Base-by-base conservation (phyloP, 768 basidiomycete genomes). In the Mycena belliarum region DNA sequence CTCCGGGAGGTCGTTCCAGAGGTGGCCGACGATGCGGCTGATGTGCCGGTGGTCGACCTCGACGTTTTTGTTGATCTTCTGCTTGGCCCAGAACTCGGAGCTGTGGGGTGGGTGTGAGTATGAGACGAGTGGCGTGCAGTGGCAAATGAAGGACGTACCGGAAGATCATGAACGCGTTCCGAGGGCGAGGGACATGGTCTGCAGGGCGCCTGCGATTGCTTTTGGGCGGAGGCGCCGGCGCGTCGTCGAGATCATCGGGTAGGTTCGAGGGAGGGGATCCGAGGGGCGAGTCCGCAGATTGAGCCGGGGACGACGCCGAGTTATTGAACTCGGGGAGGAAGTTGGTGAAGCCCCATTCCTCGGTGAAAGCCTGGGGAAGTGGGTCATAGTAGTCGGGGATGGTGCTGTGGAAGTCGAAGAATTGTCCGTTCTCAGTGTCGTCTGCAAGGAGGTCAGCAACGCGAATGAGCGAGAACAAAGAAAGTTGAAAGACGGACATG, bases 111-210 rank as follows among this genome's bases (percentile, higher is more conserved):
- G 4, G 18, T 16, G 72, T 72, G 62, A 75, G 74, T 65, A 76
- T 71, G 65, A 9, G 24, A 23, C 28, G 15, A 24, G 33, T 1
- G 6, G n/a, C n/a, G 9, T 41, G 38, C 7, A 72, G 67, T 83
- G 82, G 32, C 81, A 73, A 71, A n/a, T 78, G 33, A 78, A 77
- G 48, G 40, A 70, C 79, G 14, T 68, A 79, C 41, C 85, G 79
- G 68, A 81, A 87, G 68, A 86, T 79, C 76, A 87, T 91, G 78
- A 93, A 95, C 11, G 91, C 87, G 66, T 95, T 95, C 53, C 88
- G 80, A 2, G 93, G 93, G 15, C 92, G 85, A 29, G 85, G 85
- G 35, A 93, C 82, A 67, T 85, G 85, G 33, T 76, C 77, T 11
- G 73, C 72, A 63, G 66, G 57, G 23, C 55, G 59, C 16, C 46